Evolutionary conservation across 176 grass and related monocot species (phyloP), one percentile per base, ranked within the genome.

Genomic region (Panicum miliaceum): DNA sequence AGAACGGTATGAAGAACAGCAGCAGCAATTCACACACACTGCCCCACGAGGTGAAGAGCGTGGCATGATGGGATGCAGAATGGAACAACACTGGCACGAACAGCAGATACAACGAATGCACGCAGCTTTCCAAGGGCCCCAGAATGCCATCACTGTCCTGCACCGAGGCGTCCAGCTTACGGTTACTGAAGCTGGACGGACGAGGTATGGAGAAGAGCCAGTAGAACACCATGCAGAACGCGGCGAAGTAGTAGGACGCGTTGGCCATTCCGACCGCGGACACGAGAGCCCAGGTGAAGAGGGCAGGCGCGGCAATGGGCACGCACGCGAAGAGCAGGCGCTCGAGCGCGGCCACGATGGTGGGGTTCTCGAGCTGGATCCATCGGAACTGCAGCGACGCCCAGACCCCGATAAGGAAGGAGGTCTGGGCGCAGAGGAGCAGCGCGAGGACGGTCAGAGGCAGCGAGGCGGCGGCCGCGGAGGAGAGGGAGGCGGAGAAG

Each of bases 311-410:
- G 12, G 90, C 76, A 3, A 99, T 51, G 12, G 96, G 96, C 74
- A 96, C 92, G 61, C 93, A 99, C 0, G 96, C 93, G 8, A 99
- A 99, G 43, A 99, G 88, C 53, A 99, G 71, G 4, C 96, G 87
- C 83, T 99, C 96, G 1, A 99, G 93, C 19, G 93, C 83, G 7
- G 83, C 82, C 6, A 90, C 80, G 27, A 99, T 94, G 58, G 96
- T 89, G 2, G 96, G 96, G 70, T 93, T 94, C 91, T 99, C 96
- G 66, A 99, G 92, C 87, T 96, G 93, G 91, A 99, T 94, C 93
- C 93, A 99, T n/a, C 96, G 87, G 77, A 99, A 99, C 79, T 99
- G 91, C 74, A 99, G 91, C 11, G 96, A 96, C 6, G 93, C 89
- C 93, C 93, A 99, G 64, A 99, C 93, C 54, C 96, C 96, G 11